Evolutionary conservation across 73 alveolate species (phyloP), one percentile per base, ranked within the genome.

Genomic region (Paramecium caudatum): DNA sequence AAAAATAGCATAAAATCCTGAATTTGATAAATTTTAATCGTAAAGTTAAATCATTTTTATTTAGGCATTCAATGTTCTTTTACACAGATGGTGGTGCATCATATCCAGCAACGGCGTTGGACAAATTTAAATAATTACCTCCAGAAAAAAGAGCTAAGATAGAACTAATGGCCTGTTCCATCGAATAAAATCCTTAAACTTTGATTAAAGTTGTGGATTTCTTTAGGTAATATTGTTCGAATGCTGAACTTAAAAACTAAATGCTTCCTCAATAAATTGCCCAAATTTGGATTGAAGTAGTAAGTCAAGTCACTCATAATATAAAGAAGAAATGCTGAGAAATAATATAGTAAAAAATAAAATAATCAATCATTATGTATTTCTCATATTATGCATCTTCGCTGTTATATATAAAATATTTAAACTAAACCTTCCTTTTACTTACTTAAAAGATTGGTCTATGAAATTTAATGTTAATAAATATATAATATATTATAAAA

Each of bases 41-140:
- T 55, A 55, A n/a, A n/a, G n/a, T n/a, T n/a, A n/a, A n/a, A n/a
- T n/a, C 48, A 39, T 6, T 39, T 6, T 39, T 39, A 39, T 39
- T 39, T 49, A 49, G 70, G 33, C 70, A 49, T 49, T 49, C 70
- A 13, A 49, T 49, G 30, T 49, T 49, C 19, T 49, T 49, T 49
- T 49, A 49, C 25, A 49, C 70, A 1, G 70, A 49, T 49, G 70
- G 70, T 21, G 36, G 3, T 0, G 70, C 70, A 13, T 4, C 2
- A 6, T 49, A 49, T 19, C 70, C 70, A 6, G 5, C 5, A 49
- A 13, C 7, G 0, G 70, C 70, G 8, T 49, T 49, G 25, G 16
- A 0, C 0, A 3, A 0, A 49, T 49, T 49, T 49, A 13, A 49
- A 16, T 17, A 16, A 49, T 16, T 49, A 49, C 15, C 32, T 2